These are phyloP conservation scores for Xylaria longipes DNA, from an alignment of 495 filamentous ascomycete species.

Conservation along the genomic window DNA sequence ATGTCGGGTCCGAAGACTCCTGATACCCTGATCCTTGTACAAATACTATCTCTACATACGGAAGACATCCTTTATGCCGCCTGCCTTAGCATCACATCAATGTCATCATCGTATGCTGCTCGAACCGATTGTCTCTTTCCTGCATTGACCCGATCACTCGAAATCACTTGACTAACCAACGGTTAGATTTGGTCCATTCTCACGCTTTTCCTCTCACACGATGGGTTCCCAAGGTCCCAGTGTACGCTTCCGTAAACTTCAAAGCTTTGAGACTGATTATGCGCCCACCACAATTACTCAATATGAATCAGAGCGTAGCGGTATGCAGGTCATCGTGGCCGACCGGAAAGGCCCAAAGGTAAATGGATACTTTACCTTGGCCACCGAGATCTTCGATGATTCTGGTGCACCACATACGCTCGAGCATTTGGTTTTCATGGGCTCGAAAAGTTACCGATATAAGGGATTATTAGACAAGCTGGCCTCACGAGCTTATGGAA, in stretches of 20 bases:
- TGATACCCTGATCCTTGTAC: conserved; percentile 4
- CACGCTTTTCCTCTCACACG: conserved; percentile 26
- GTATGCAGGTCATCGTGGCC: conserved; percentile 91
- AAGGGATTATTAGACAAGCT: conserved; percentile 95
- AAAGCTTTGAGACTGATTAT: conserved; percentile 88
- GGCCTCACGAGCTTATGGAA: conserved; percentile 88
- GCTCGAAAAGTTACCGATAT: conserved; percentile 90
- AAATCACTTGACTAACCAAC: neutral
- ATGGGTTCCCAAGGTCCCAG: conserved; percentile 45
- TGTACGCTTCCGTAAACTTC: conserved; percentile 78
- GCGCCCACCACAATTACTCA: conserved; percentile 83
- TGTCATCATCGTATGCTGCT: neutral
- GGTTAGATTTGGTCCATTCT: conserved; percentile 20
- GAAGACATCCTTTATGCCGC: neutral
- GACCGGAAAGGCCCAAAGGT: conserved; percentile 93
- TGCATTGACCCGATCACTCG: neutral
- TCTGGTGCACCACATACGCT: conserved; percentile 95
- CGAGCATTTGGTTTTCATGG: conserved; percentile 98
- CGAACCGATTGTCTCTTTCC: neutral
- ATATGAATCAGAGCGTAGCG: conserved; percentile 79
- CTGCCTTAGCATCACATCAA: neutral
- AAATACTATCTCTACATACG: conserved; percentile 2
- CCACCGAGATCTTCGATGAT: conserved; percentile 97
- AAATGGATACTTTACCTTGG: conserved; percentile 90
- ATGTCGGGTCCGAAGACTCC: conserved; percentile 29